Base-by-base conservation (phyloP, 306 rosid genomes). In the Quercus mongolica region DNA sequence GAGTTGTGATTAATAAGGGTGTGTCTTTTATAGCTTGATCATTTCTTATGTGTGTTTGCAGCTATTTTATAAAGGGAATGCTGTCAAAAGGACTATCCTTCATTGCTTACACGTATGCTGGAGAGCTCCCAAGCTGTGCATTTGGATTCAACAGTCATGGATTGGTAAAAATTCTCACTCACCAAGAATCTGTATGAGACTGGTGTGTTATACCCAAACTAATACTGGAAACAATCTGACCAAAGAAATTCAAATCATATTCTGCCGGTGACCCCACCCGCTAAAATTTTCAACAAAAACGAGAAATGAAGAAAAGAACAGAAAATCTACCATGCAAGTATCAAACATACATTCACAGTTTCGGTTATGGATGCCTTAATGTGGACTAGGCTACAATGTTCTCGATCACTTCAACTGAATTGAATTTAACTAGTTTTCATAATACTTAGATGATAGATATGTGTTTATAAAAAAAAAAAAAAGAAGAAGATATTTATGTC, bases 101-200 rank as follows among this genome's bases (percentile, higher is more conserved):
- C 63, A 69, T 92, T 58, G 99, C 90, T 78, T 92, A 90, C 69
- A 92, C 97, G 1, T 92, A 90, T 56, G 97, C 97, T 5, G 99
- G 97, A 83, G 97, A 95, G 87, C 98, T 93, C 58, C 99, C 98
- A 69, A 95, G 91, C 80, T 87, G 94, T 80, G 96, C 92, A 28
- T 89, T 87, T 19, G 92, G 90, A 75, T 85, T 90, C 85, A 91
- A 94, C 75, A 85, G 77, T 59, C 86, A 86, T 82, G 96, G 98
- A 78, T 74, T 90, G 80, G 96, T 92, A 86, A 82, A 55, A 10
- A 35, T 68, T 76, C 38, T 71, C 46, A 5, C 51, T 78, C 3
- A 30, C 51, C 38, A 35, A 33, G 6, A 51, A 76, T 26, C 35
- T 44, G 55, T n/a, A 46, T n/a, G 15, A 20, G 74, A 61, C 38